Evolutionary conservation across 2,329 filamentous ascomycete species (phyloP), one percentile per base, ranked within the genome.

Genomic region (Bipolaris sorokiniana): DNA sequence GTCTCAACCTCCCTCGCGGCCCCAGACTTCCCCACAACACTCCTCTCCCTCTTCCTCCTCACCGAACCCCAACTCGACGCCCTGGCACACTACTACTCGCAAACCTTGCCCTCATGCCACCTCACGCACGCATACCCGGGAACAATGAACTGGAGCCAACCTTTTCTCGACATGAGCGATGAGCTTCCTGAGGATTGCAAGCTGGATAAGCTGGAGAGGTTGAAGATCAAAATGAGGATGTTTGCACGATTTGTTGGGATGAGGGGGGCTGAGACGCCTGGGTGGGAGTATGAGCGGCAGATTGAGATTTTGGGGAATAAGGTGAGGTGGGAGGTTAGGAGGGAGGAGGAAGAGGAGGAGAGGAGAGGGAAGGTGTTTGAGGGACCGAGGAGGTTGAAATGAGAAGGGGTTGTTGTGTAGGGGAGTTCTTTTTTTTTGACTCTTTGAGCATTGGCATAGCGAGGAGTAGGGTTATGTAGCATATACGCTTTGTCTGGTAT

Each of bases 171-270:
- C 57, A 58, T 61, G 3, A 52, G 72, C 10, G 54, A 63, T 0
- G 7, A 15, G 0, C 26, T 70, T 1, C 64, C 66, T 0, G 64
- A 65, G 0, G 50, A 65, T 3, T 73, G 68, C 45, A 60, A 56
- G 31, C 31, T 81, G 45, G 74, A 51, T 2, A 74, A 77, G 6
- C 65, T 74, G 18, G 77, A 80, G 54, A 59, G 79, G 40, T 63
- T 81, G 9, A 68, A 73, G 47, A 76, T 81, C 56, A 92, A 92
- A 81, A 82, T 89, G 60, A 80, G 89, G 60, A 87, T 87, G 76
- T 85, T 92, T 70, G 90, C 89, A 44, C 81, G 84, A 64, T 92
- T 92, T 64, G 91, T 92, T 70, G 90, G 90, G 11, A 78, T 92
- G 54, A 78, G 85, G 48, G 89, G 88, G 1, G 84, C 84, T 66